Conservation (phyloP, 2,329 filamentous ascomycete species). For the Cephalotrichum gorgonifer region DNA sequence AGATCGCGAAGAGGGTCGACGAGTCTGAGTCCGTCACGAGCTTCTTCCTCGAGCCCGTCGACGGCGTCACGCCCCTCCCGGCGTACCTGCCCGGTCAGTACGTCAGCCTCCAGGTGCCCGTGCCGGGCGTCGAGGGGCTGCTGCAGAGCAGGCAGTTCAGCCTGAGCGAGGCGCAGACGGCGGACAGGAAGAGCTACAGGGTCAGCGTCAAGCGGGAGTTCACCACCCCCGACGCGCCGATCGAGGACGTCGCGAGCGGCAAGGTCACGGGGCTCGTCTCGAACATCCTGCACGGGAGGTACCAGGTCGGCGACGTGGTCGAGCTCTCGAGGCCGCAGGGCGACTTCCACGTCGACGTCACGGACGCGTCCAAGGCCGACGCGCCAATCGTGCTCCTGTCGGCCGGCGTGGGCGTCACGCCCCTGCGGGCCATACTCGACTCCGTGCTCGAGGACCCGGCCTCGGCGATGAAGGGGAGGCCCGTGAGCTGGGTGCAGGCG, state of each 20-base stretch:
- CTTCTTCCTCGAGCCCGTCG: conserved; percentile 56
- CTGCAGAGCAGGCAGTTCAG: conserved; percentile 68
- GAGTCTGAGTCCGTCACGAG: conserved; percentile 54
- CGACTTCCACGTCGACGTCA: conserved; percentile 50
- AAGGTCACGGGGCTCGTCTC: conserved; percentile 37
- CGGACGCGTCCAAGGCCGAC: conserved; percentile 25
- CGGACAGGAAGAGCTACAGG: conserved; percentile 43
- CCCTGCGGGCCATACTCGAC: conserved; percentile 56
- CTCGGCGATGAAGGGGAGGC: conserved; percentile 21
- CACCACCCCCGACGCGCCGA: conserved; percentile 13
- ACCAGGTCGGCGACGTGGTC: conserved; percentile 39
- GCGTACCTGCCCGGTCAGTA: conserved; percentile 63
- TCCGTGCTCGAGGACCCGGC: conserved; percentile 23
- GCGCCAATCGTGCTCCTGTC: conserved; percentile 55
- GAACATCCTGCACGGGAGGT: conserved; percentile 38
- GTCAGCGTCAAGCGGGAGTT: conserved; percentile 65
- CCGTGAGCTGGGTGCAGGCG: conserved; percentile 54
- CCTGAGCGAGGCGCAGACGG: conserved; percentile 46
- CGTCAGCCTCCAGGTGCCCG: conserved; percentile 51
- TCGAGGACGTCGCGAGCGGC: conserved; percentile 21
- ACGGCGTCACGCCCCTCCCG: conserved; percentile 47
- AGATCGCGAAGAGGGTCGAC: conserved; percentile 47
- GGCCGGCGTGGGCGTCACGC: conserved; percentile 59
- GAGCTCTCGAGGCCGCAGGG: conserved; percentile 45
- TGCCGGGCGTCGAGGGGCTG: conserved; percentile 48